Conservation (phyloP, 78 protist genomes). For the Dictyostelium intermedium region DNA sequence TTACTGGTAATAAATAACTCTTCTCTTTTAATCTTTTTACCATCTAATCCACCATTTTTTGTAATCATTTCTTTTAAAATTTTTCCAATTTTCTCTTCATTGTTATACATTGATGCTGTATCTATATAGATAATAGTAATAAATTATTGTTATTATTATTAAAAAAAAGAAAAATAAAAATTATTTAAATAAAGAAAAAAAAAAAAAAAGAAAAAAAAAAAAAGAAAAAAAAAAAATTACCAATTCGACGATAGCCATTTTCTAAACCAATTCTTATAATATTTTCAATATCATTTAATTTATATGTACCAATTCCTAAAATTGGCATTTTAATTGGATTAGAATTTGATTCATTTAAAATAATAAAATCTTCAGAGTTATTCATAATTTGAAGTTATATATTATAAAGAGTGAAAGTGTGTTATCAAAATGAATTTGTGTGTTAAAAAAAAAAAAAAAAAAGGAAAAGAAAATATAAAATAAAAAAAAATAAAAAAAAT, state of each 20-base stretch:
- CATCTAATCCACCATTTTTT: not conserved
- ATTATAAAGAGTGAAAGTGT: no score
- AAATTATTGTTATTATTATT: no score
- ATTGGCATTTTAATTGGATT: not conserved
- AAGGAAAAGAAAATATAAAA: no score
- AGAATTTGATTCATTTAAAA: not conserved
- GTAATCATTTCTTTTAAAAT: conserved; percentile 22
- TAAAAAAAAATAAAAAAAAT: no score
- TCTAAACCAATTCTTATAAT: not conserved
- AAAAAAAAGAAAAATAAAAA: no score
- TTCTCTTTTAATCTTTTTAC: conserved; percentile 65
- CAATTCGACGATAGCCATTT: not conserved
- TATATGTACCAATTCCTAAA: not conserved
- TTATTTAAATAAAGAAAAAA: no score
- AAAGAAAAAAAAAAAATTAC: no score
- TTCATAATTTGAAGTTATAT: no score
- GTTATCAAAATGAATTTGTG: no score
- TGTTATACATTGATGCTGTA: conserved; percentile 50
- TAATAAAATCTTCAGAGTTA: not conserved
- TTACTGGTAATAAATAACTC: conserved; percentile 80
- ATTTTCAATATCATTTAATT: not conserved
- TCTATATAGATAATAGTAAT: no score
- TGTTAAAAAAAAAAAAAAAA: no score
- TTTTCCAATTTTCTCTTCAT: conserved; percentile 52
- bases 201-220: no score